Evolutionary conservation across 805 yeast species (phyloP), one percentile per base, ranked within the genome.

Genomic region (Saturnispora serradocipensis): DNA sequence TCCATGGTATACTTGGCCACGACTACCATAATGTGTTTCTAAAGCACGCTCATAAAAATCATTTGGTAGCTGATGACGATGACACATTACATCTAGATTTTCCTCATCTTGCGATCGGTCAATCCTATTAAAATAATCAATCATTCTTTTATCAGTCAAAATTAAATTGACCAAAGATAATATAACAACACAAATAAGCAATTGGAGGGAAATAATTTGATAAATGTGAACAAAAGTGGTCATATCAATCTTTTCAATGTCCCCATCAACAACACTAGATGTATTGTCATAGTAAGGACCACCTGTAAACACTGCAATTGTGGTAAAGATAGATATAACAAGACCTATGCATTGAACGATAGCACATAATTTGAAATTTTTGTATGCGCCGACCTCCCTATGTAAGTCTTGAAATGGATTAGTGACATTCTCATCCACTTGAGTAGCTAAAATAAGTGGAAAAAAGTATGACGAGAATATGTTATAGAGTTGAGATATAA

Each of bases 381-480:
- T 58, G 47, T 57, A 65, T 8, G 58, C 57, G 24, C 48, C 47
- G 11, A 61, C 53, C 27, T 64, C 68, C 16, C 58, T 51, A 22
- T 54, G 43, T 24, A 65, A 50, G 48, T 59, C 57, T 16, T 52
- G 55, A 39, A 63, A 59, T 9, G 67, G 68, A 44, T 53, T 49
- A 5, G 54, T 59, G 1, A 61, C 35, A 45, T 57, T 60, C 4
- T 60, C 65, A 36, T 61, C 62, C 46, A 59, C 51, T 22, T 61
- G 48, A 30, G 58, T 46, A 13, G 56, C 52, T 15, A 65, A 48
- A 6, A 53, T 15, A 9, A 65, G 40, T 3, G 68, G 67, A 24
- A 64, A 56, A 40, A 59, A 56, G 52, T 63, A 65, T 6, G 65
- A 59, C 1, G 59, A 57, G 5, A 63, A 38, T 7, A 63, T 55